Percentiles rank a stretch among this genome's conserved stretches.
phyloP scores from a whole-genome alignment of 768 basidiomycete species.

The Tubosaeta brunneosetosa region DNA sequence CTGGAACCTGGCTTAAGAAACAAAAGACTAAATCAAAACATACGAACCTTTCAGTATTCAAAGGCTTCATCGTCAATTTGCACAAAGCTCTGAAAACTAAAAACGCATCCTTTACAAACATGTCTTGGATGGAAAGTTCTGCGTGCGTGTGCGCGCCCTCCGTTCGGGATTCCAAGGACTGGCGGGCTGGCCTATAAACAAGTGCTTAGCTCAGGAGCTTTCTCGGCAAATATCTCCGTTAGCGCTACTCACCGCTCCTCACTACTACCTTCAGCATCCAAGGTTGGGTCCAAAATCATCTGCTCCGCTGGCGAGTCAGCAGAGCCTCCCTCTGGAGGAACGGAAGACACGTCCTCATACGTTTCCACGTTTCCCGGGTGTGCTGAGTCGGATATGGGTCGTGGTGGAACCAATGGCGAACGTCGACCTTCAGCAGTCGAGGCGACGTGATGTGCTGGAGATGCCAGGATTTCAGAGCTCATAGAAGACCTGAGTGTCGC shows the following conservation, averaged over 20 bases:
- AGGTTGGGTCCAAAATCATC: not conserved
- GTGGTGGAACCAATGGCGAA: constrained; percentile 7
- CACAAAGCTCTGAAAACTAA: constrained; percentile 95
- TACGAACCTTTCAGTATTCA: constrained; percentile 85
- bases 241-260: constrained; percentile 22
- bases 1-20: constrained; percentile 38
- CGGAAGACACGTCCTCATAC: not conserved
- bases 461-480: constrained; percentile 20
- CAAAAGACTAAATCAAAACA: not conserved
- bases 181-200: constrained; percentile 26
- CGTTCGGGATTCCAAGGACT: constrained; percentile 13
- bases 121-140: constrained; percentile 71
- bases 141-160: constrained; percentile 26
- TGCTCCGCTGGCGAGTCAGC: not conserved
- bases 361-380: not conserved
- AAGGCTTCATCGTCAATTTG: constrained; percentile 96
- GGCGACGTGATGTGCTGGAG: constrained; percentile 1
- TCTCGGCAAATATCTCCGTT: not conserved
- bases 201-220: constrained; percentile 5
- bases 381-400: not conserved
- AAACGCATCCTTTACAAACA: constrained; percentile 97
- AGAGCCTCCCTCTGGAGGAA: constrained; percentile 1
- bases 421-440: constrained; percentile 9
- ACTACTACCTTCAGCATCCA: constrained; percentile 2
- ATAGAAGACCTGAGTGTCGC: constrained; percentile 15